Base-by-base conservation (phyloP, 805 yeast species). In the Candida awuae region DNA sequence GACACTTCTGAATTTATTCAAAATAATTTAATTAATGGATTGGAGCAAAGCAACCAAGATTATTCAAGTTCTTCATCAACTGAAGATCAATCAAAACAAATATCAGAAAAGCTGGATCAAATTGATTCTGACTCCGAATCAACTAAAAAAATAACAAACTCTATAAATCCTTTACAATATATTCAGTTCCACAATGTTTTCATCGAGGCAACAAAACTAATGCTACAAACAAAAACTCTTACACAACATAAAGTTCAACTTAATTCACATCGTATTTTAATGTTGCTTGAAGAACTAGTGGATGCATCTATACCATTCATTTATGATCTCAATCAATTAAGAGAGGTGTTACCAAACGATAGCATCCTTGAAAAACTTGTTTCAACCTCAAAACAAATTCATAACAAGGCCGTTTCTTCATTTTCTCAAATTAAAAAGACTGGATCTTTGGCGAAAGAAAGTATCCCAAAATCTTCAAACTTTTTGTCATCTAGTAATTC, bases 301-400 rank as follows among this genome's bases (percentile, higher is more conserved):
- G 94, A 85, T 49, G 79, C 75, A 29, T 88, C 90, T 4, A 67
- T 70, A 25, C 94, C 96, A 2, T 73, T 73, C 46, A 64, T 73
- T 34, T 77, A 86, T 0, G 95, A 87, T 47, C 65, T 76, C 38
- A 84, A 85, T 55, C 70, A 75, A 34, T 56, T 90, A 26, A 66
- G 76, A 37, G 90, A 82, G 38, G 58, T 78, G 8, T 77, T 87
- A 0, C 94, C 94, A 8, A 70, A 68, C 46, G 74, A 71, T 31
- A 73, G 77, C 40, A 63, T 80, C 6, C 53, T 81, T 18, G 67
- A 71, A 34, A 68, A 72, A 45, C 56, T 80, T 21, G 57, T 80
- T 26, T 61, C 71, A 19, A 60, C 66, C 2, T 59, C 67, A 10
- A 55, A 54, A 26, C 59, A 61, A 23, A 18, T 62, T 1, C 61